Base-by-base conservation (phyloP, 495 filamentous ascomycete species). In the Cairneyella variabilis region DNA sequence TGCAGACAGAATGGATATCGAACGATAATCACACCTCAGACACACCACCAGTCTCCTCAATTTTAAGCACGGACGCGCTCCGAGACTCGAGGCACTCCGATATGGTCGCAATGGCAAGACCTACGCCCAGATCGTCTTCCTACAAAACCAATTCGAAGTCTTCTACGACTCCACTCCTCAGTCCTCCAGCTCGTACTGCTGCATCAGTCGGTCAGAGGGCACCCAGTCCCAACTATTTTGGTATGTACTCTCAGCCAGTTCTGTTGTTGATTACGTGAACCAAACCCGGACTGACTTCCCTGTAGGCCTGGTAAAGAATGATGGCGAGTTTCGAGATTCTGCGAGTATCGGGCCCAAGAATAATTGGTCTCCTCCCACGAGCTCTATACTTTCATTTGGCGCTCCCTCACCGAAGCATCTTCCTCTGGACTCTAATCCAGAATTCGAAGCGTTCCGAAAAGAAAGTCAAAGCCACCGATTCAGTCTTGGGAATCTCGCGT, bases 141-240 rank as follows among this genome's bases (percentile, higher is more conserved):
- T 62, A 66, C 11, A 64, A 69, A 43, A 53, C 69, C 12, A 75
- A 74, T 62, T 69, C 44, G 10, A 62, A 70, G 40, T 65, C 55
- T 58, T 74, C 32, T 66, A 71, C 47, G 64, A 69, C 8, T 69
- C 69, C 52, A 65, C n/a, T n/a, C n/a, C 22, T 68, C 18, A 55
- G 70, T 9, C 75, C 74, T 4, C 70, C 73, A 50, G 58, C 65
- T 21, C 54, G 58, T 45, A 21, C 46, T 5, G 28, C 62, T n/a
- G 46, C 59, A 7, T 62, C 62, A 14, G 56, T 59, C 7, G 62
- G 57, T 22, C 59, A 59, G 37, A 69, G 72, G 26, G 67, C 76
- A 5, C 65, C 84, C 17, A 89, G 86, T 63, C 85, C 89, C 17
- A 89, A 85, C 64, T 96, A 96, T 67, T 96, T 96, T 59, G 85